These are phyloP conservation scores for Solanum sejunctum DNA, from an alignment of 257 asterid species.

Conservation along the genomic window DNA sequence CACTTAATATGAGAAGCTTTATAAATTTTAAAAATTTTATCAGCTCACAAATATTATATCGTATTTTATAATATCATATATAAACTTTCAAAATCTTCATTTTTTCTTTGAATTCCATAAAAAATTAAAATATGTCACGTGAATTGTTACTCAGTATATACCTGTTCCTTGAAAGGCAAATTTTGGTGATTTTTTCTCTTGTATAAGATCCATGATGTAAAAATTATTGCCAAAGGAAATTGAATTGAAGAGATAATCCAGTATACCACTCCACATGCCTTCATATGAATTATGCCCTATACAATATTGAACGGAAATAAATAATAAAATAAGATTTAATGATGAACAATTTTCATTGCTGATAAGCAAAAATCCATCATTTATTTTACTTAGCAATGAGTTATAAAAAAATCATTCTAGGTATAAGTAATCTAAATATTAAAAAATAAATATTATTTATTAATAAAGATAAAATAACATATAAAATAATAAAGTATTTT, in stretches of 20 bases:
- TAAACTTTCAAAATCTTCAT: not conserved
- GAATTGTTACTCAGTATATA: not conserved
- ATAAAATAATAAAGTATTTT: no score
- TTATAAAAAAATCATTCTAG: not conserved
- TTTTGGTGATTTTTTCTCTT: slow-evolving; percentile 3
- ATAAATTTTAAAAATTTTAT: not conserved
- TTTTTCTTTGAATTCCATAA: not conserved
- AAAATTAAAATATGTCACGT: not conserved
- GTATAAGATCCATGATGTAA: slow-evolving; percentile 45
- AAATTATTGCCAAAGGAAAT: slow-evolving; percentile 57
- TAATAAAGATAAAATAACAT: no score
- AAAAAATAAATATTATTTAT: no score
- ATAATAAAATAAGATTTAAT: not conserved
- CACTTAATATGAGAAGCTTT: not conserved
- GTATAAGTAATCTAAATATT: no score
- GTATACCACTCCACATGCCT: slow-evolving; percentile 67
- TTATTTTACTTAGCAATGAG: not conserved
- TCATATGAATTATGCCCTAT: slow-evolving; percentile 52
- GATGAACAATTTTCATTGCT: not conserved
- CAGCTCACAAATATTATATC: not conserved
- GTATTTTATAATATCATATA: no score
- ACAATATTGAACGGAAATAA: not conserved
- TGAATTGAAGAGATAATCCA: slow-evolving; percentile 74
- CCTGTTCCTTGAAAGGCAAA: slow-evolving; percentile 29
- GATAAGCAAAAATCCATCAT: not conserved